Evolutionary conservation across 495 filamentous ascomycete genomes (phyloP).

Genomic region (Neurospora sp.): DNA sequence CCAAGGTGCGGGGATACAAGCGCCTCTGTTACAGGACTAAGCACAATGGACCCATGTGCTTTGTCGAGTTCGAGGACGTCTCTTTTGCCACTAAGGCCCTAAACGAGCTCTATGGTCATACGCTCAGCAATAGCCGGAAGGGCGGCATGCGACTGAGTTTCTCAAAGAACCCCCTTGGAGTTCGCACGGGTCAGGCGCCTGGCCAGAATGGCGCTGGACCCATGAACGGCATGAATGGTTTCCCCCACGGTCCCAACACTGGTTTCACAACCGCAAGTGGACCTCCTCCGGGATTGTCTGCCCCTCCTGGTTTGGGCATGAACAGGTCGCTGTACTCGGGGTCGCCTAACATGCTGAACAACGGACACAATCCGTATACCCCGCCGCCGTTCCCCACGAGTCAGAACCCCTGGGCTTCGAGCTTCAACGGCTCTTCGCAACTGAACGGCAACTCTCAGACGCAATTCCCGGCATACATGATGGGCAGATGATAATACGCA

Average conservation of each 20-base stretch:
- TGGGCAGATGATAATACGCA: conserved; percentile 15
- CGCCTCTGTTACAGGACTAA: conserved; percentile 96
- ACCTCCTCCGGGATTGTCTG: conserved; percentile 61
- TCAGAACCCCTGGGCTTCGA: conserved; percentile 17
- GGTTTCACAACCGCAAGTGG: conserved; percentile 64
- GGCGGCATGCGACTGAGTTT: conserved; percentile 97
- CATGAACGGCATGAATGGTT: conserved; percentile 42
- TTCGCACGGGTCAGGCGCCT: conserved; percentile 62
- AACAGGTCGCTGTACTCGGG: conserved; percentile 24
- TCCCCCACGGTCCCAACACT: conserved; percentile 26
- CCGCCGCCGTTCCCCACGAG: conserved; percentile 12
- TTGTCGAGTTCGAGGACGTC: conserved; percentile 96
- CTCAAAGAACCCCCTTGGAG: conserved; percentile 94
- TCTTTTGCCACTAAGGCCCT: conserved; percentile 88
- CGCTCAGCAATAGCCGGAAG: conserved; percentile 85
- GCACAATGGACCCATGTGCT: conserved; percentile 97
- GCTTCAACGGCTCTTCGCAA: conserved; percentile 11
- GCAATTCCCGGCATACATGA: conserved; percentile 19
- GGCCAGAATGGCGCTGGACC: conserved; percentile 25
- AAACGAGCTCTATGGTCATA: conserved; percentile 82
- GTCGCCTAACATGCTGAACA: conserved; percentile 9
- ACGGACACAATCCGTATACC: conserved; percentile 8
- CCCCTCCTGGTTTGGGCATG: conserved; percentile 55
- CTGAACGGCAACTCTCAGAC: conserved; percentile 12
- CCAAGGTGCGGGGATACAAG: conserved; percentile 91